Conservation (phyloP, 2,329 filamentous ascomycete species). For the Fusarium anthophilum region DNA sequence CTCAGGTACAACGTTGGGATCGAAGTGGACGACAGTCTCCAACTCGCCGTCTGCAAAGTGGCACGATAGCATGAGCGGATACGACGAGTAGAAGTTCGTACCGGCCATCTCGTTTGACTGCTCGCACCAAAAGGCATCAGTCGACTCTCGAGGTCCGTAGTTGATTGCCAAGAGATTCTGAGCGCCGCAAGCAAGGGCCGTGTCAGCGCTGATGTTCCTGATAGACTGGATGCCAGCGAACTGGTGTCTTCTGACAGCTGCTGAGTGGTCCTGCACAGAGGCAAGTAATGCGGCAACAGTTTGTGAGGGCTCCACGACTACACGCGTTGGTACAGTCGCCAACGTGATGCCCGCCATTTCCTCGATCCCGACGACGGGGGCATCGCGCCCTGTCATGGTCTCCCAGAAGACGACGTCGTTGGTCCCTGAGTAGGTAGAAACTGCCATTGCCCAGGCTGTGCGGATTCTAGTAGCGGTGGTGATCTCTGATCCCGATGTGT, state of each 20-base stretch:
- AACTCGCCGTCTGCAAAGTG: conserved; percentile 23
- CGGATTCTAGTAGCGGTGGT: conserved; percentile 32
- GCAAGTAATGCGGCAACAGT: conserved; percentile 9
- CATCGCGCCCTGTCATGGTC: conserved; percentile 37
- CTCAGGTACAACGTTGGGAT: conserved; percentile 7
- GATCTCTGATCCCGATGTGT: conserved; percentile 14
- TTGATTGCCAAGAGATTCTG: conserved; percentile 39
- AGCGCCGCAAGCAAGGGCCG: conserved; percentile 25
- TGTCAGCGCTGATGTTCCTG: conserved; percentile 25
- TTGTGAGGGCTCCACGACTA: neutral
- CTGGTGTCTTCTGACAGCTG: conserved; percentile 16
- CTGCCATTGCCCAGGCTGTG: conserved; percentile 36
- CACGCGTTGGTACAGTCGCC: conserved; percentile 32
- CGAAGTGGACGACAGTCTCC: conserved; percentile 36
- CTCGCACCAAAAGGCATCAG: conserved; percentile 28
- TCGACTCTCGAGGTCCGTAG: conserved; percentile 3
- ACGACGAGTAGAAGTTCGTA: conserved; percentile 40
- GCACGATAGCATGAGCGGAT: conserved; percentile 38
- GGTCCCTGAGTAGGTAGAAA: conserved; percentile 27
- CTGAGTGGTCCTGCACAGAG: conserved; percentile 21
- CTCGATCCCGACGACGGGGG: conserved; percentile 28
- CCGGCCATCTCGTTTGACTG: conserved; percentile 36
- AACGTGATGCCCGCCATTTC: conserved; percentile 31
- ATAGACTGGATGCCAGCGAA: conserved; percentile 31
- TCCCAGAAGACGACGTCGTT: conserved; percentile 39